phyloP scores from a whole-genome alignment of 768 basidiomycete genomes.

The Rhodotorula toruloides region DNA sequence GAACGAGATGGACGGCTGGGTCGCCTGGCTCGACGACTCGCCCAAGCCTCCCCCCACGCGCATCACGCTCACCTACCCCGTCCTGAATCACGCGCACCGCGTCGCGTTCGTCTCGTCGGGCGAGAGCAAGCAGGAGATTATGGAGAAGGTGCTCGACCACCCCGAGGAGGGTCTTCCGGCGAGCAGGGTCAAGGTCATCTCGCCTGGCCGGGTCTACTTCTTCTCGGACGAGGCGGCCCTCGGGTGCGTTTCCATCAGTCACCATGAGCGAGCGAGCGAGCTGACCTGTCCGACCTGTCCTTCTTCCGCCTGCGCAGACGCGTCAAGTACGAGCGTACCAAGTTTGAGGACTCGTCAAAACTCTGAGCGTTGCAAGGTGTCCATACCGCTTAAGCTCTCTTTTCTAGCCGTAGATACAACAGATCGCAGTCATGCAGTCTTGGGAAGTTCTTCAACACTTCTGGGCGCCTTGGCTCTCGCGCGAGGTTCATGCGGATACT shows the following conservation, averaged over 20 bases:
- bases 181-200: constrained; percentile 68
- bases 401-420: too few species aligned
- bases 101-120: constrained; percentile 87
- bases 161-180: constrained; percentile 77
- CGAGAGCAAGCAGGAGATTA: constrained; percentile 69
- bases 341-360: constrained; percentile 25
- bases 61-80: constrained; percentile 86
- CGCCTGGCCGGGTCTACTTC: constrained; percentile 86
- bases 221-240: constrained; percentile 85
- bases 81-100: constrained; percentile 80
- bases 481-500: too few species aligned
- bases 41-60: constrained; percentile 87
- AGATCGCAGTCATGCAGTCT: too few species aligned
- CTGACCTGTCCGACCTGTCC: neutral
- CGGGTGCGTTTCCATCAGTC: constrained; percentile 8
- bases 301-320: neutral
- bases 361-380: too few species aligned
- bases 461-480: too few species aligned
- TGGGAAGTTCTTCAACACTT: too few species aligned
- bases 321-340: constrained; percentile 30
- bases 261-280: neutral
- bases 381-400: too few species aligned
- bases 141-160: constrained; percentile 68
- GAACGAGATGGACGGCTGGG: constrained; percentile 84
- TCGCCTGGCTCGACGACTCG: constrained; percentile 84